Evolutionary conservation across 768 basidiomycete species (phyloP), one percentile per base, ranked within the genome.

Genomic region (Macrolepiota fuliginosa): DNA sequence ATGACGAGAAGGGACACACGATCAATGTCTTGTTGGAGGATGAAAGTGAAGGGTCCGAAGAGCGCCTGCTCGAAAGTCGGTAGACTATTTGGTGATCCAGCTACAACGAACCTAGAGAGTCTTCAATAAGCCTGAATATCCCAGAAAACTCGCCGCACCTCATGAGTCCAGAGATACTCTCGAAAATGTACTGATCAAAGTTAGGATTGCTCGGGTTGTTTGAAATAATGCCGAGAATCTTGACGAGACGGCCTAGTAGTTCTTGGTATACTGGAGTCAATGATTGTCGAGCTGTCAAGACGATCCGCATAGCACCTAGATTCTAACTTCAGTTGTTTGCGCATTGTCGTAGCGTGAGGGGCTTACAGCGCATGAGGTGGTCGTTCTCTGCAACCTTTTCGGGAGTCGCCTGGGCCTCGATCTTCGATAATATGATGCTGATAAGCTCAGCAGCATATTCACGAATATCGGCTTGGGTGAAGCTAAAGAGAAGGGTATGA

Each of bases 321-420:
- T 12, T 24, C 36, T 24, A 5, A 22, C 49, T 53, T 58, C 45
- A 45, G 19, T 24, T 17, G 9, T 54, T 42, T 57, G 60, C 58
- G 52, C n/a, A 54, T 62, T 22, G 24, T 65, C 53, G 59, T 24
- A 32, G 29, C 7, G 29, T 54, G 56, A 46, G 17, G n/a, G 15
- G 74, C 88, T 51, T 65, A 96, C 96, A 96, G 79, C 93, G 95
- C 95, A 98, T 99, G 52, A 98, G 77, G 72, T 97, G 91, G 73
- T 98, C 96, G 67, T 99, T 99, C 72, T 98, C 96, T 0, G 96
- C 94, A 35, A 96, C 85, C 76, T 96, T 96, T 71, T 97, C 92
- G 0, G 97, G 87, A 3, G 90, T 90, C 2, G 81, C 82, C 5
- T 87, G 90, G 45, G 77, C 75, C 72, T 95, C 93, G 47, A 97